A percentile compares a stretch with the other conserved stretches of the same genome.
These are phyloP conservation scores for Eutrema yunnanense DNA, from an alignment of 345 rosid genomes.

Conservation along the genomic window DNA sequence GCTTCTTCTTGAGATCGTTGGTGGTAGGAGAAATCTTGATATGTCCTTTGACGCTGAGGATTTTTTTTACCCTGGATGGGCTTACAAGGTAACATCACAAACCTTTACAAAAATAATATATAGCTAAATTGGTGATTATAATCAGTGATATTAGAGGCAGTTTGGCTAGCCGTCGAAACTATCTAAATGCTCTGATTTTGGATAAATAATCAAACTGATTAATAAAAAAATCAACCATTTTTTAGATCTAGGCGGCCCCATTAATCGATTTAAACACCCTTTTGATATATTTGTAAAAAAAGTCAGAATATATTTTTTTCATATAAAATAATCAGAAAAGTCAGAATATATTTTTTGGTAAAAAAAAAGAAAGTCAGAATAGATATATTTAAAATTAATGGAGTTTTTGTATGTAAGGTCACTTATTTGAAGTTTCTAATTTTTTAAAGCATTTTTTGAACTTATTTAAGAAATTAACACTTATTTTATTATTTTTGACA, in stretches of 20 bases:
- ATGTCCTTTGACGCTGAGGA: constrained; percentile 48
- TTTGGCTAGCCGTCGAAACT: too few species aligned
- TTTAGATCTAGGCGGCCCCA: background rate
- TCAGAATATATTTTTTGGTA: background rate
- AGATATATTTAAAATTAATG: background rate
- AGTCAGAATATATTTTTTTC: background rate
- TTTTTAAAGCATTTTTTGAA: too few species aligned
- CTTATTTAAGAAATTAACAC: too few species aligned
- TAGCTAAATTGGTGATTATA: too few species aligned
- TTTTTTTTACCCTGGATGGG: constrained; percentile 89
- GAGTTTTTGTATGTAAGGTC: too few species aligned
- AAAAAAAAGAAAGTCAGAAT: background rate
- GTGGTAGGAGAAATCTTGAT: constrained; percentile 76
- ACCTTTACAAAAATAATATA: too few species aligned
- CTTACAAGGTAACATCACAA: constrained; percentile 50
- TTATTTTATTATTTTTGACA: too few species aligned
- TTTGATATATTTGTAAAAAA: background rate
- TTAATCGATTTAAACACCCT: too few species aligned
- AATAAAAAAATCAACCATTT: background rate
- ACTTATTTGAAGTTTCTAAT: too few species aligned
- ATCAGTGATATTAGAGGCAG: too few species aligned
- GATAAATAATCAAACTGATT: too few species aligned
- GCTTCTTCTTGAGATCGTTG: constrained; percentile 70
- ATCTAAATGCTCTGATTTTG: too few species aligned
- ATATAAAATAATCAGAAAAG: background rate